These are phyloP conservation scores for Sarocladium strictum DNA, from an alignment of 2,329 filamentous ascomycete species.

Conservation along the genomic window DNA sequence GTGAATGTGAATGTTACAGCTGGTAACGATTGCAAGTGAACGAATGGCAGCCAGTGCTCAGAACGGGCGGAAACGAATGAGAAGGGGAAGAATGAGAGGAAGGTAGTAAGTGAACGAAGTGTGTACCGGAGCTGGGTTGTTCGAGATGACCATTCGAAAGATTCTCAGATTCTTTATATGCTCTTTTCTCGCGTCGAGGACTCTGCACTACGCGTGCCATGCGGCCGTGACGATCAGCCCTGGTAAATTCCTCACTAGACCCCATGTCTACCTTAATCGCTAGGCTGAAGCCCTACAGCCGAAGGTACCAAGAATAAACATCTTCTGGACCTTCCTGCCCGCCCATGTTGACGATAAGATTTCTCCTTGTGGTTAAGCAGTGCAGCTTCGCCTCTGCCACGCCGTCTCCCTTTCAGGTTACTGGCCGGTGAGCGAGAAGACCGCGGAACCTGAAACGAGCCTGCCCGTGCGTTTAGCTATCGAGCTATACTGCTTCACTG, in stretches of 20 bases:
- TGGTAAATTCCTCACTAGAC: no score
- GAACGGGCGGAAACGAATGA: not conserved
- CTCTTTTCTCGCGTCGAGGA: not conserved
- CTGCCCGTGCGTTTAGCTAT: not conserved
- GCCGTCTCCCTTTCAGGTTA: not conserved
- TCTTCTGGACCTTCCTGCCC: not conserved
- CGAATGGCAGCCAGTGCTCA: conserved; percentile 6
- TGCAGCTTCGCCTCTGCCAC: not conserved
- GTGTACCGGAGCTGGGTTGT: not conserved
- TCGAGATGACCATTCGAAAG: not conserved
- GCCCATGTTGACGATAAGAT: not conserved
- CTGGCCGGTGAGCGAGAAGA: not conserved
- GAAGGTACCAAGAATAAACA: not conserved
- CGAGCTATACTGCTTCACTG: not conserved
- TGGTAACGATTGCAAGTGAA: not conserved
- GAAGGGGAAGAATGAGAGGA: conserved; percentile 3
- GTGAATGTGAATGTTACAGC: not conserved
- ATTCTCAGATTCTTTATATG: not conserved
- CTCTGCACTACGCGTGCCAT: not conserved
- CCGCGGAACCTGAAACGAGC: conserved; percentile 5
- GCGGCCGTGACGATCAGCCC: not conserved
- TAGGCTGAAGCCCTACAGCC: not conserved
- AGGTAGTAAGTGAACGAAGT: not conserved
- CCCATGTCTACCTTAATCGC: not conserved
- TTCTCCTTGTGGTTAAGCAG: not conserved